Evolutionary conservation across 768 basidiomycete genomes (phyloP), one percentile per base, ranked within the genome.

Genomic region (Rhodotorula kratochvilovae): DNA sequence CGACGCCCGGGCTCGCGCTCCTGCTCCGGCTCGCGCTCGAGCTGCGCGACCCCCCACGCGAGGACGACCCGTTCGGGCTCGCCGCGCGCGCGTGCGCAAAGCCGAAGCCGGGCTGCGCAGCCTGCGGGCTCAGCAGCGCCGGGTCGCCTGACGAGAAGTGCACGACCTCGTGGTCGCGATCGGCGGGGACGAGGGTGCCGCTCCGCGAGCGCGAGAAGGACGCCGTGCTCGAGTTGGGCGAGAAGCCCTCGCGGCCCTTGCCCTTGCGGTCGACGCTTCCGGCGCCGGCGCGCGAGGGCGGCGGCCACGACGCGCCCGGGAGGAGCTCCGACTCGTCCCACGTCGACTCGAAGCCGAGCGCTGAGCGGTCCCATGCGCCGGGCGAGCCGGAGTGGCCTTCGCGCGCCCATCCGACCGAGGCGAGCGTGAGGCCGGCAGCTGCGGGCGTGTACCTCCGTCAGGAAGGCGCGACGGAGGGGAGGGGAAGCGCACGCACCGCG

Each of bases 321-420:
- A 73, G 35, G 23, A 63, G 66, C 33, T 67, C 63, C 21, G 63
- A 64, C 16, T 73, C 57, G 23, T 42, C 43, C 77, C 77, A 77
- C 5, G 71, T 73, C 19, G 61, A 58, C 48, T 72, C 71, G 56
- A 63, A 76, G 17, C 77, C 77, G 57, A 78, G 67, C 15, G 63
- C 72, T 17, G 55, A 59, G 31, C 68, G 66, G 53, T 76, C 77
- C 77, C 77, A 75, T 1, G 53, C 31, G 35, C 73, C 72, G 8
- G 39, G 35, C 19, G 35, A 36, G 33, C 70, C 70, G 8, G 27
- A 16, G n/a, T 64, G 57, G 27, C 76, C 77, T 45, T 77, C 76
- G 59, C 71, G 72, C 19, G 62, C 73, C 76, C 76, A 78, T 16
- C 77, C 77, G 62, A 78, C 36, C 27, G 73, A 66, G 27, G 61